Conservation (phyloP, 495 filamentous ascomycete species). For the Aspergillus affinis region DNA sequence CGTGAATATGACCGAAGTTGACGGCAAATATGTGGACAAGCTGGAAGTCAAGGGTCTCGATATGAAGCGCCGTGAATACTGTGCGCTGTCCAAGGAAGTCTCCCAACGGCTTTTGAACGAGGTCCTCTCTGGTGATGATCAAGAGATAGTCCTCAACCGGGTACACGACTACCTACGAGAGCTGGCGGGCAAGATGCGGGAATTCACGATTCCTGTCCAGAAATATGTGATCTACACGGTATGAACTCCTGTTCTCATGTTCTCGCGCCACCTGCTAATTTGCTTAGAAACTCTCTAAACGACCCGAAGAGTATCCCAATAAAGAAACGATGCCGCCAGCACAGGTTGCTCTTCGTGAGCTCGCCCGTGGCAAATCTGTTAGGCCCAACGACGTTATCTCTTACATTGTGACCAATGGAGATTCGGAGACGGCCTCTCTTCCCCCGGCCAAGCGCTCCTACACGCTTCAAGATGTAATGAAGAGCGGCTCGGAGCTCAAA, state of each 20-base stretch:
- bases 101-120: conserved; percentile 81
- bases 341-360: conserved; percentile 86
- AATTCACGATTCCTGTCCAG: conserved; percentile 63
- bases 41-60: conserved; percentile 98
- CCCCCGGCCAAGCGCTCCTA: conserved; percentile 83
- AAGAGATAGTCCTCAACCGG: conserved; percentile 80
- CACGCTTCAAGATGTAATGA: conserved; percentile 80
- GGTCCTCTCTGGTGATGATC: conserved; percentile 90
- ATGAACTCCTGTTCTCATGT: conserved; percentile 19
- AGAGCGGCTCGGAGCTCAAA: conserved; percentile 67
- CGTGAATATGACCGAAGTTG: conserved; percentile 84
- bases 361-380: conserved; percentile 81
- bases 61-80: conserved; percentile 97
- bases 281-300: conserved; percentile 81
- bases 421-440: conserved; percentile 62
- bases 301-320: conserved; percentile 90
- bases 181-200: conserved; percentile 79
- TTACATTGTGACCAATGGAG: conserved; percentile 86
- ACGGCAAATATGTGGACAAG: conserved; percentile 89
- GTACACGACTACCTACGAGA: conserved; percentile 91
- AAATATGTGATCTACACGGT: conserved; percentile 96
- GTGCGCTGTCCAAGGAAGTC: conserved; percentile 87
- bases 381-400: conserved; percentile 93
- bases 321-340: conserved; percentile 94
- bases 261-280: not conserved